phyloP scores from a whole-genome alignment of 1,284 basidiomycete genomes.

The Naganishia sp. region DNA sequence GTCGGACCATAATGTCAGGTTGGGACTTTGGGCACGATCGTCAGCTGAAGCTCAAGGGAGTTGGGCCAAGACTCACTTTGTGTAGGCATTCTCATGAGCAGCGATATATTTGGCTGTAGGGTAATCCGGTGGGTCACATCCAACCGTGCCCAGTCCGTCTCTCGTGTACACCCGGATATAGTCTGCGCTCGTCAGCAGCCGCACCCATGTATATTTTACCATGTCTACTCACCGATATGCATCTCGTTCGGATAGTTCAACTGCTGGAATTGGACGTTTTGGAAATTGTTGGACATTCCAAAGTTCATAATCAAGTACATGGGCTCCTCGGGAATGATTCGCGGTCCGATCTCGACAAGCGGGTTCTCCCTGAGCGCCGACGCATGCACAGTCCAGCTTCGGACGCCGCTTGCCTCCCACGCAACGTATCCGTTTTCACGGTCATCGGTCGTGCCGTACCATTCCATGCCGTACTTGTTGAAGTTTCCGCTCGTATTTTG shows the following conservation, averaged over 20 bases:
- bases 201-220: slow-evolving; percentile 38
- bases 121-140: slow-evolving; percentile 56
- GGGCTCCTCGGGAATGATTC: slow-evolving; percentile 79
- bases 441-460: slow-evolving; percentile 62
- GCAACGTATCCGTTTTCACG: slow-evolving; percentile 68
- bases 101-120: slow-evolving; percentile 62
- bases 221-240: slow-evolving; percentile 54
- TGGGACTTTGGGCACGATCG: slow-evolving; percentile 37
- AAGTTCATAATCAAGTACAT: slow-evolving; percentile 59
- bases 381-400: slow-evolving; percentile 63
- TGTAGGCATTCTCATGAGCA: slow-evolving; percentile 44
- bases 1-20: slow-evolving; percentile 51
- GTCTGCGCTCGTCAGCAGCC: slow-evolving; percentile 39
- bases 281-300: slow-evolving; percentile 60
- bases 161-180: slow-evolving; percentile 50
- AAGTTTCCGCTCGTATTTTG: slow-evolving; percentile 50
- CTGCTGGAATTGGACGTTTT: slow-evolving; percentile 50
- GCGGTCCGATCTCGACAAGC: slow-evolving; percentile 65
- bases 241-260: slow-evolving; percentile 56
- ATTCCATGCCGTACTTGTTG: slow-evolving; percentile 67
- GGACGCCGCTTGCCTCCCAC: slow-evolving; percentile 80
- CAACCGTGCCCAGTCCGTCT: slow-evolving; percentile 38
- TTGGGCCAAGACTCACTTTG: slow-evolving; percentile 35
- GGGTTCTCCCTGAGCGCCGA: slow-evolving; percentile 70
- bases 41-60: neutral